These are phyloP conservation scores for Cercophora newfieldiana DNA, from an alignment of 495 filamentous ascomycete species.

Conservation along the genomic window DNA sequence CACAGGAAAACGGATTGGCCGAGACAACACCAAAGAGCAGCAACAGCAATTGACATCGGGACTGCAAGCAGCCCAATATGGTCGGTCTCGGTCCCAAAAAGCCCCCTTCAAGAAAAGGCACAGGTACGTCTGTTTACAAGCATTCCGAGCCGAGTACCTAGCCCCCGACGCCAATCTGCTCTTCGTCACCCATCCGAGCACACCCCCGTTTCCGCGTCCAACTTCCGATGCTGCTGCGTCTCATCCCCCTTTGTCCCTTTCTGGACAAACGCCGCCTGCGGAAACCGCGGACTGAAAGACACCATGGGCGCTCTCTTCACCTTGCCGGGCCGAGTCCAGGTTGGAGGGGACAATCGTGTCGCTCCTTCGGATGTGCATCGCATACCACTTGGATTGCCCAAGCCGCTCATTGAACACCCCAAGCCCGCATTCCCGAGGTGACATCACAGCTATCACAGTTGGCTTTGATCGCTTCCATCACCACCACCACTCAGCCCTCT, in stretches of 20 bases:
- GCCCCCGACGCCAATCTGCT: background rate
- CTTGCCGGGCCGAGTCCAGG: background rate
- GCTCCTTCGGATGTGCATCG: background rate
- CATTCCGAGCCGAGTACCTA: constrained; percentile 1
- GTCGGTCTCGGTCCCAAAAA: constrained; percentile 72
- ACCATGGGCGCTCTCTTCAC: background rate
- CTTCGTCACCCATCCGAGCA: background rate
- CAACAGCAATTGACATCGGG: background rate
- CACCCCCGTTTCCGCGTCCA: background rate
- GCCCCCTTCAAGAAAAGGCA: constrained; percentile 75
- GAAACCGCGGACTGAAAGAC: background rate
- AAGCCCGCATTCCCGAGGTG: background rate
- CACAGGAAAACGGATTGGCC: constrained; percentile 8
- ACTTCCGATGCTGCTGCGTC: background rate
- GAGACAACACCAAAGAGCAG: background rate
- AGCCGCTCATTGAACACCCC: background rate
- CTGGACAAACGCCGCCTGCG: constrained; percentile 2
- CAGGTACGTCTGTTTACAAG: constrained; percentile 26
- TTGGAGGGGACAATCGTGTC: background rate
- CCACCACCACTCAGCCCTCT: background rate
- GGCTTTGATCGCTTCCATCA: background rate
- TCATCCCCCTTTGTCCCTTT: background rate
- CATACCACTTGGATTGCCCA: background rate
- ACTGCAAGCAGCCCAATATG: constrained; percentile 54
- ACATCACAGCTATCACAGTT: background rate